Evolutionary conservation across 495 filamentous ascomycete species (phyloP), one percentile per base, ranked within the genome.

Genomic region (Hypoxylon rickii): DNA sequence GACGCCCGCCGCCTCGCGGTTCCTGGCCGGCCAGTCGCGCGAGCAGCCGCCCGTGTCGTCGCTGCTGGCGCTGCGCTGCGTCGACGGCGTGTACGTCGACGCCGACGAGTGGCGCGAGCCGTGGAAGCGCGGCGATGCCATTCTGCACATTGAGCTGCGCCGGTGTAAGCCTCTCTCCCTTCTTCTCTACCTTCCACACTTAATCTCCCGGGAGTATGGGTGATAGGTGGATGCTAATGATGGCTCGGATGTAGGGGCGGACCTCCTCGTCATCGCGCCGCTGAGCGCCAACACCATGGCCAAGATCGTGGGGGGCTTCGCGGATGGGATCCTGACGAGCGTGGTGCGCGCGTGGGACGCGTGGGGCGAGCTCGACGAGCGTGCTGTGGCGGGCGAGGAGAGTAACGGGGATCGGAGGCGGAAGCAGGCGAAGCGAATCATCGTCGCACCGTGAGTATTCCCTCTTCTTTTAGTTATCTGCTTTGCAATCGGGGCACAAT

Each of bases 311-410:
- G 70, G 70, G 11, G 90, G 90, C 1, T 71, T 89, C 26, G 75
- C 79, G 2, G 88, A 91, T 64, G 83, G 86, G 38, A 73, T 93
- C 10, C 61, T 96, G 2, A 77, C 81, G 7, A 84, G 79, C 29
- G 86, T 93, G 0, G 78, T 96, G n/a, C 74, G 92, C 18, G 92
- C 92, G 1, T 96, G 93, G 93, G 92, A 96, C 71, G 85, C 85
- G 1, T 84, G 83, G 13, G 83, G 83, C 20, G 63, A 72, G 40
- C 74, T 87, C 7, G 86, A 89, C 55, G 63, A 55, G 16, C 33
- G 58, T 13, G 21, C 36, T 7, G 5, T 33, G n/a, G 8, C 26
- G 3, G 2, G 19, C 17, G 32, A 36, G 50, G 52, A 19, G 1
- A 49, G 44, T 15, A 53, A 51, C n/a, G 54, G 54, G 7, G 38